Evolutionary conservation across 176 grass and related monocot species (phyloP), one percentile per base, ranked within the genome.

Genomic region (Themeda triandra): DNA sequence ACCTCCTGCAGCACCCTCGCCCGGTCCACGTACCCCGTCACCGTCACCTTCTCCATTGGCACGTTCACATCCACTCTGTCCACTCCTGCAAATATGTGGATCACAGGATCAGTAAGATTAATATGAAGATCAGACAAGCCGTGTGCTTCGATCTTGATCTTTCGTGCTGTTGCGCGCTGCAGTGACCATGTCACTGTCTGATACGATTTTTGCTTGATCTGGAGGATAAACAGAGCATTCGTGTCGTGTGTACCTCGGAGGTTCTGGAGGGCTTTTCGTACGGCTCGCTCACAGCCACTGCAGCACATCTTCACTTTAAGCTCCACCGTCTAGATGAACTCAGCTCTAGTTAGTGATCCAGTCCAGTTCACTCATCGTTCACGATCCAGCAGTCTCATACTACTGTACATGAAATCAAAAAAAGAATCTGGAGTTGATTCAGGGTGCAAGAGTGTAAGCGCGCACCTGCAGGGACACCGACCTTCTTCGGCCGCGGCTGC

Each of bases 301-400:
- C 94, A 97, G 64, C 91, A 92, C 94, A 97, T 97, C 79, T 85
- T 64, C 24, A 97, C 94, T 87, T 86, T 93, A 21, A 97, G 94
- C 71, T 92, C 91, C 78, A 97, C 94, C 2, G 89, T 97, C 94
- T 89, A 79, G n/a, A 72, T 66, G 58, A 1, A 40, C 3, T 24
- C 56, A 60, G 56, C 56, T 11, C 21, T 59, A 12, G 59, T 27
- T 62, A 62, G 53, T 35, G 33, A 35, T 56, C 59, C 25, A 62
- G 23, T 11, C 10, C 56, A 59, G 0, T 27, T 33, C 32, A 33
- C n/a, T 2, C 23, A 62, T 0, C 10, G 58, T 46, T 17, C 40
- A 28, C 32, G 69, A 10, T 8, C n/a, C n/a, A 25, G 19, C 6
- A 71, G 37, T 42, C n/a, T 41, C 13, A 27, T n/a, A 17, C 44